Base-by-base conservation (phyloP, 805 yeast species). In the Nakazawaea wyomingensis region DNA sequence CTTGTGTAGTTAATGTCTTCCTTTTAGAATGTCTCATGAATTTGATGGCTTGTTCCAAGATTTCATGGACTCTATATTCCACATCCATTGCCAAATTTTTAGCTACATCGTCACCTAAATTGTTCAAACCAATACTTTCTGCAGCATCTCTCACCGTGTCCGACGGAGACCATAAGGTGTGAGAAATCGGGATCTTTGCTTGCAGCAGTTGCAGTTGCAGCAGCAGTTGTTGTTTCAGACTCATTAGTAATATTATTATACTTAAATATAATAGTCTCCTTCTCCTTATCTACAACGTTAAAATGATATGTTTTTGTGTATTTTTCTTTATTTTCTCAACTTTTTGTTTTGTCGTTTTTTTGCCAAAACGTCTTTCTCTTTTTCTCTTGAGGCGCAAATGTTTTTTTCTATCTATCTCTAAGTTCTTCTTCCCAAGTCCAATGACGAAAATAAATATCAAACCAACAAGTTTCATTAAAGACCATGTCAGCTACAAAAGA, bases 61-160 rank as follows among this genome's bases (percentile, higher is more conserved):
- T 85, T 64, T 93, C 98, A 60, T 91, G 91, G 50, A 93, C 86
- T 49, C 99, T 76, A 61, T 95, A 93, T 65, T 93, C 99, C n/a
- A 93, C 95, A 60, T 93, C 99, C 99, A 93, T 93, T 5, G 99
- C 98, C 48, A 93, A 68, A 49, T 93, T 87, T 57, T 88, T 86
- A 37, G 96, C 85, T 2, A 91, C 96, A 47, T 95, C 99, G 42
- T 91, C 98, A 26, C 87, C 85, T 37, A 93, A 68, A 45, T 68
- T 78, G 3, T 72, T 62, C 29, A 93, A 72, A 1, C 99, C 99
- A 9, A 93, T 68, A 2, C 88, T 76, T 58, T 93, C 99, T 0
- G 97, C 96, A 13, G 87, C 96, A 68, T 93, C 99, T 55, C 82
- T 85, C 22, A 95, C 96, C 0, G 99, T 93, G 61, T 93, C 98